Base-by-base conservation (phyloP, 805 yeast species). In the Candida parachauliodes region DNA sequence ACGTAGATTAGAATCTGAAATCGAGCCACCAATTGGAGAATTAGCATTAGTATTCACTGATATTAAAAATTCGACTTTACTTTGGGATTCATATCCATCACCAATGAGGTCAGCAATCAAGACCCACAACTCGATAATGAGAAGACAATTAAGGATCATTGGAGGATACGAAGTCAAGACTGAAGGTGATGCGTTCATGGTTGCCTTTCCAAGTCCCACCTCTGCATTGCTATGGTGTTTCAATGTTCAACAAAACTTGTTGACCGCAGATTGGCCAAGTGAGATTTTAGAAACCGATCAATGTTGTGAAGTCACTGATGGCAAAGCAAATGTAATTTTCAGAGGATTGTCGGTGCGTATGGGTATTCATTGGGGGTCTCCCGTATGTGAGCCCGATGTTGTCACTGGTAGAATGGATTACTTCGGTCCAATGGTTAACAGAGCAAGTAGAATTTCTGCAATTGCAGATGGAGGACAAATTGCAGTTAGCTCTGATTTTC, bases 131-230 rank as follows among this genome's bases (percentile, higher is more conserved):
- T 77, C 86, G 16, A 77, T 93, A 21, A 93, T 93, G 98, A 79
- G 99, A 54, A 76, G 98, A 34, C 94, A 88, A 48, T 65, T 93
- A 45, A 76, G 96, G 49, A 81, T 89, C 33, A 87, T 86, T 54
- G 97, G 98, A 24, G 99, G 98, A 2, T 93, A 93, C 57, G 99
- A 93, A 59, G 98, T 93, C 19, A 93, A 93, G 58, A 93, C 97
- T 2, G 99, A 93, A 77, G 99, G 99, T 55, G 99, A 93, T 70
- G 96, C 98, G 0, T 93, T 93, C 51, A 89, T 93, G 87, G 97
- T 93, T 10, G 87, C 97, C 9, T 93, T 93, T 59, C 95, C 96
- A 0, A 82, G 95, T 0, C 91, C 95, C 0, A 77, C 91, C 0
- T 74, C 91, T 14, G 98, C 98, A 0, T 67, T 93, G 44, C 70